These are phyloP conservation scores for Tricholoma bakamatsutake DNA, from an alignment of 768 basidiomycete genomes.

Conservation along the genomic window DNA sequence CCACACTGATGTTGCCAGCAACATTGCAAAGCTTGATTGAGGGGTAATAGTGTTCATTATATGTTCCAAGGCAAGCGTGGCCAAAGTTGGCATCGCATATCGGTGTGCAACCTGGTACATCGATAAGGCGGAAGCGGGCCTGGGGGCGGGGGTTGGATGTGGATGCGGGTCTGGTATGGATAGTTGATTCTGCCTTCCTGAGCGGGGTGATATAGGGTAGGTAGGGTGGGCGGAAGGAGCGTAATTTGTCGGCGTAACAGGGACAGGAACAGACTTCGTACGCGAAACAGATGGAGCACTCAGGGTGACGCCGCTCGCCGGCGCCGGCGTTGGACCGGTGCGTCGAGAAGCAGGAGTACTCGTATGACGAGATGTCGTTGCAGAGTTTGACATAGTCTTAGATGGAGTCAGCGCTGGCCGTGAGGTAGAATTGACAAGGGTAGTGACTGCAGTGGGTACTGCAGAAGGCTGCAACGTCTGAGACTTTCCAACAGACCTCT, in stretches of 20 bases:
- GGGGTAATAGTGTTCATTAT: constrained; percentile 66
- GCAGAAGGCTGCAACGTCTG: constrained; percentile 19
- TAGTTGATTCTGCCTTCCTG: constrained; percentile 29
- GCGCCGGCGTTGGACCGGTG: constrained; percentile 15
- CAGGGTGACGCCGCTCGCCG: constrained; percentile 18
- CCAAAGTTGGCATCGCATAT: constrained; percentile 62
- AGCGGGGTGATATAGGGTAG: constrained; percentile 44
- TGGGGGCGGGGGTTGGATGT: constrained; percentile 58
- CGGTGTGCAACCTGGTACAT: constrained; percentile 76
- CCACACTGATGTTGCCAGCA: constrained; percentile 65
- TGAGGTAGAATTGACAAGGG: constrained; percentile 11
- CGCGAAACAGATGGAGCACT: constrained; percentile 24
- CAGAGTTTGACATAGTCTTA: constrained; percentile 1
- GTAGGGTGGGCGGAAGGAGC: constrained; percentile 26
- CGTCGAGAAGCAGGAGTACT: constrained; percentile 18
- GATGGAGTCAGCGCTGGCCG: constrained; percentile 2
- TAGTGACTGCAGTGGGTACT: constrained; percentile 14
- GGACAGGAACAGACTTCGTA: constrained; percentile 37
- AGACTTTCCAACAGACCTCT: constrained; percentile 24
- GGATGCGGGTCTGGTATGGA: constrained; percentile 59
- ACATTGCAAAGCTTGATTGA: constrained; percentile 57
- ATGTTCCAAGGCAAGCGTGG: constrained; percentile 64
- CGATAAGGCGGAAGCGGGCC: constrained; percentile 65
- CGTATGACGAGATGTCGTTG: constrained; percentile 7
- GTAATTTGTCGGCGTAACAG: constrained; percentile 29